phyloP scores from a whole-genome alignment of 129 eudicot genomes.

The Scalesia atractyloides region DNA sequence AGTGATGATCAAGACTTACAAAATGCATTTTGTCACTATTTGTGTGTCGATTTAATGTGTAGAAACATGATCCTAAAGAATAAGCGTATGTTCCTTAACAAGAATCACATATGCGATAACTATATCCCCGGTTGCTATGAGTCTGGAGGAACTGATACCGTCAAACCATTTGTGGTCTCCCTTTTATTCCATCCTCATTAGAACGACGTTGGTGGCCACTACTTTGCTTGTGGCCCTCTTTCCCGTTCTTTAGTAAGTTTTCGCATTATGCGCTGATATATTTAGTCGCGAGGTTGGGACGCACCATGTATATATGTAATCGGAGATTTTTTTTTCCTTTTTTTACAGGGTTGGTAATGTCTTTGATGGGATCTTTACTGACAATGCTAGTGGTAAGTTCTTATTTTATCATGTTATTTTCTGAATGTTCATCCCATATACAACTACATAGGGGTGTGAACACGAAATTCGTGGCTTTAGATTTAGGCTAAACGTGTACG shows the following conservation, averaged over 20 bases:
- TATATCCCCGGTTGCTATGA: constrained; percentile 80
- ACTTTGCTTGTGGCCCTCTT: constrained; percentile 67
- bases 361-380: constrained; percentile 81
- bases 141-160: constrained; percentile 86
- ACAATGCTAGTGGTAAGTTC: constrained; percentile 81
- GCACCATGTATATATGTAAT: not conserved
- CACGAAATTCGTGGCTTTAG: not conserved
- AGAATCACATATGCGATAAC: constrained; percentile 72
- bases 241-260: constrained; percentile 78
- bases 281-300: not conserved
- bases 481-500: not conserved
- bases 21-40: not conserved
- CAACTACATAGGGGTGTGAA: not conserved
- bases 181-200: constrained; percentile 60
- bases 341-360: constrained; percentile 80
- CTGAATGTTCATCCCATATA: not conserved
- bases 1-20: constrained; percentile 13
- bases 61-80: constrained; percentile 5
- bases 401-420: not conserved
- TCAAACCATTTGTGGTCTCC: constrained; percentile 43
- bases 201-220: constrained; percentile 78
- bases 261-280: not conserved
- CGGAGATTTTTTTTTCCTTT: constrained; percentile 9
- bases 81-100: constrained; percentile 43
- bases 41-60: not conserved